Evolutionary conservation across 306 rosid species (phyloP).

Genomic region (Fragaria nilgerrensis): DNA sequence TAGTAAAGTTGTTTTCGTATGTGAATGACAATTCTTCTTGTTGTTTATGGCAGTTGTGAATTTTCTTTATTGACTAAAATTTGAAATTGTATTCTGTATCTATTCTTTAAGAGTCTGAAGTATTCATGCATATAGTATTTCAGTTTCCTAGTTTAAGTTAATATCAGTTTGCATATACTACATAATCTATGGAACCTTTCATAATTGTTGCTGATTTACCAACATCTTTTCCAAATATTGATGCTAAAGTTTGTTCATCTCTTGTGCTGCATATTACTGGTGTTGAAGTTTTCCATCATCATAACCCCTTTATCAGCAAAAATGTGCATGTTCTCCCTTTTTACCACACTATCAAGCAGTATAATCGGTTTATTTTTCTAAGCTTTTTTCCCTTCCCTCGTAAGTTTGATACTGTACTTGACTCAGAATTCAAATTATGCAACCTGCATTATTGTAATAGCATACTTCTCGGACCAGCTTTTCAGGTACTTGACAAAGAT

Average conservation of each 20-base stretch:
- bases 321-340: neutral
- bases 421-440: constrained; percentile 22
- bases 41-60: neutral
- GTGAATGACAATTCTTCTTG: neutral
- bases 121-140: neutral
- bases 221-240: neutral
- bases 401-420: constrained; percentile 4
- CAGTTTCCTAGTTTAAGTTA: neutral
- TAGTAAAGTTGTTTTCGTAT: neutral
- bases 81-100: neutral
- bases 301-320: neutral
- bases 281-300: neutral
- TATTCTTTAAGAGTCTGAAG: neutral
- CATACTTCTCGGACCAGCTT: constrained; percentile 47
- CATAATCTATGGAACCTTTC: neutral
- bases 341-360: neutral
- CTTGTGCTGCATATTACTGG: neutral
- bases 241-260: neutral
- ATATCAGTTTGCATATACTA: neutral
- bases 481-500: constrained; percentile 69
- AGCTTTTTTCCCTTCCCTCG: neutral
- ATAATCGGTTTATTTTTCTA: neutral
- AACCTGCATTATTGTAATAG: constrained; percentile 24
- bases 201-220: neutral
- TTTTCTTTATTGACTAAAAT: neutral